These are phyloP conservation scores for Nicotiana undulata DNA, from an alignment of 257 asterid genomes.

Conservation along the genomic window DNA sequence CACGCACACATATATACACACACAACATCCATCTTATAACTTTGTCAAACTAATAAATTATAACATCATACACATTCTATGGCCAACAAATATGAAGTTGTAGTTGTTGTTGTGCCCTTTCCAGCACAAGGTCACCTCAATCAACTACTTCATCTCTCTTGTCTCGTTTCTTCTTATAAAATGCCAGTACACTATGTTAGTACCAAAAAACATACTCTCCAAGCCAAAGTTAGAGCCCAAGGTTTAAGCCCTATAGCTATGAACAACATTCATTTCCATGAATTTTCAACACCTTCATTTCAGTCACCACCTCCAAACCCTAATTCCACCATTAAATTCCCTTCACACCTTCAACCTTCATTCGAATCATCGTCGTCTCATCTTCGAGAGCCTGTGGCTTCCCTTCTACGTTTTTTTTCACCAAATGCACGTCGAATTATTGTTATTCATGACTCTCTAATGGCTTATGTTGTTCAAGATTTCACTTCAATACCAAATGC, in stretches of 20 bases:
- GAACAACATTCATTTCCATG: slow-evolving; percentile 39
- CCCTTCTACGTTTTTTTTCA: slow-evolving; percentile 22
- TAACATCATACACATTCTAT: neutral
- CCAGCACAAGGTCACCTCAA: slow-evolving; percentile 78
- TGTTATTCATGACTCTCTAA: slow-evolving; percentile 41
- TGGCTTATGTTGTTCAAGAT: slow-evolving; percentile 54
- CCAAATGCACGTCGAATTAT: slow-evolving; percentile 23
- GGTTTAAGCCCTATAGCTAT: slow-evolving; percentile 34
- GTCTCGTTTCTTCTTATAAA: slow-evolving; percentile 37
- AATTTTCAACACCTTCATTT: slow-evolving; percentile 18
- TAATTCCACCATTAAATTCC: slow-evolving; percentile 18
- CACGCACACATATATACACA: neutral
- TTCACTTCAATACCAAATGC: slow-evolving; percentile 28
- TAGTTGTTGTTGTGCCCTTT: slow-evolving; percentile 56
- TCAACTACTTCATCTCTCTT: slow-evolving; percentile 71
- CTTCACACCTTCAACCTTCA: slow-evolving; percentile 39
- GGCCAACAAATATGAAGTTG: slow-evolving; percentile 17
- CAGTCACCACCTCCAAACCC: slow-evolving; percentile 28
- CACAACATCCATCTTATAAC: neutral
- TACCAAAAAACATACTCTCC: slow-evolving; percentile 46
- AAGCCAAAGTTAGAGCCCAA: slow-evolving; percentile 42
- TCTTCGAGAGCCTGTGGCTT: slow-evolving; percentile 36
- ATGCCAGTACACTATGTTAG: slow-evolving; percentile 46
- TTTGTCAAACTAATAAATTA: neutral
- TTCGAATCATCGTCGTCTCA: slow-evolving; percentile 22